A percentile compares a stretch with the other conserved stretches of the same genome.
Conservation (phyloP, 106 monocot genomes). For the Ottelia alismoides region DNA sequence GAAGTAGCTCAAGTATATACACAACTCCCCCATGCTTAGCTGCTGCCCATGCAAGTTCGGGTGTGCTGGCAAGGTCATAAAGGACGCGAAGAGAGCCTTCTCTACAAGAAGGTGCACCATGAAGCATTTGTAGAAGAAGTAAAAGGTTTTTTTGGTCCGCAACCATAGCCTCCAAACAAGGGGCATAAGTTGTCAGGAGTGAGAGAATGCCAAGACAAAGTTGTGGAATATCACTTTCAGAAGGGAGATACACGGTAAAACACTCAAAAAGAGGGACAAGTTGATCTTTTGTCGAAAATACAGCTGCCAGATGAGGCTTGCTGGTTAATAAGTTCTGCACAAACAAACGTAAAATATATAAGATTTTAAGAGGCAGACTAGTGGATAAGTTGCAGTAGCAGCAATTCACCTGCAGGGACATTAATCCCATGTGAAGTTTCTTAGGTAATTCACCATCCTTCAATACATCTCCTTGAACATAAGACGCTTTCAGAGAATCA, state of each 20-base stretch:
- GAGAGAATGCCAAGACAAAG: conserved; percentile 63
- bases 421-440: conserved; percentile 75
- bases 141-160: conserved; percentile 76
- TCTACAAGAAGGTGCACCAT: conserved; percentile 58
- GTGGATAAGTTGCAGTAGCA: not conserved
- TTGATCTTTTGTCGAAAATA: conserved; percentile 76
- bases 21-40: conserved; percentile 99
- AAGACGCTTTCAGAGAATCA: conserved; percentile 10
- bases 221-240: conserved; percentile 63
- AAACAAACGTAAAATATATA: conserved; percentile 1
- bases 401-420: conserved; percentile 67
- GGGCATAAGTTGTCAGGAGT: conserved; percentile 82
- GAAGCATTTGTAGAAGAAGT: conserved; percentile 79
- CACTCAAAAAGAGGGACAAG: conserved; percentile 85
- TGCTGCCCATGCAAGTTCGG: conserved; percentile 97
- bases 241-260: conserved; percentile 34
- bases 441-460: conserved; percentile 37
- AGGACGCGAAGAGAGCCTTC: conserved; percentile 94
- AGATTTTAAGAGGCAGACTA: conserved; percentile 2
- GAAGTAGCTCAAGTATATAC: conserved; percentile 92
- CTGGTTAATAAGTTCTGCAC: conserved; percentile 82
- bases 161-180: conserved; percentile 98
- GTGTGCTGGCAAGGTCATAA: conserved; percentile 79
- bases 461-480: conserved; percentile 13
- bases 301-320: conserved; percentile 69